Percentiles rank a stretch among this genome's conserved stretches.
These are phyloP conservation scores for Drosera capensis DNA, from an alignment of 148 eudicot species.

Conservation along the genomic window DNA sequence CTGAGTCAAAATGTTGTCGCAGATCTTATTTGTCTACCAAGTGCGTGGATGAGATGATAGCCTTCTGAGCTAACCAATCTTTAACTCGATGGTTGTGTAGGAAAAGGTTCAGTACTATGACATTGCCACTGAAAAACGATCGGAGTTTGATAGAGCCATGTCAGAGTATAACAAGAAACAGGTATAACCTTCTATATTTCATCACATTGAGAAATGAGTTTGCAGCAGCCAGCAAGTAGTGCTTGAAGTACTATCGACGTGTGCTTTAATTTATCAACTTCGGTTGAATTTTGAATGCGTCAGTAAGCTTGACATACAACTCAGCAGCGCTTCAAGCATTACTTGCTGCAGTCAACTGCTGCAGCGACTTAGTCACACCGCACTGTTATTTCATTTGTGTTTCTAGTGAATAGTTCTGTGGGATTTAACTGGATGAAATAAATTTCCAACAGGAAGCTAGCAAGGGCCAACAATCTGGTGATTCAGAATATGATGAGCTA, in stretches of 20 bases:
- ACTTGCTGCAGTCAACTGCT: no score
- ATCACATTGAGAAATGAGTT: not conserved
- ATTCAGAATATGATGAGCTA: conserved; percentile 48
- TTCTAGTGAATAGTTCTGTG: not conserved
- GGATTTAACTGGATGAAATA: not conserved
- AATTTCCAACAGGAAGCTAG: conserved; percentile 40
- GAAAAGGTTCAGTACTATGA: conserved; percentile 89
- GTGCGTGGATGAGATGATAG: not conserved
- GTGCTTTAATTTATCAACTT: no score
- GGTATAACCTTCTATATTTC: conserved; percentile 19
- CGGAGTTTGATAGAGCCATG: conserved; percentile 57
- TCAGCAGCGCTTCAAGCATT: no score
- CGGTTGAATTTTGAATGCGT: no score
- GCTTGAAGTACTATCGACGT: no score
- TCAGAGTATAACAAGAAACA: conserved; percentile 48
- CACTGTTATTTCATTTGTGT: not conserved
- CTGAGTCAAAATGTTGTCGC: not conserved
- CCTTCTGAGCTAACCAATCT: not conserved
- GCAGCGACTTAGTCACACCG: not conserved
- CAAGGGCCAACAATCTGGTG: conserved; percentile 34
- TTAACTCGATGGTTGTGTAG: conserved; percentile 12
- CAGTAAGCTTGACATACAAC: no score
- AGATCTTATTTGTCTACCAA: not conserved
- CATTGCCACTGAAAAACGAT: conserved; percentile 76
- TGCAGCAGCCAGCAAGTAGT: not conserved